Evolutionary conservation across 2,329 filamentous ascomycete species (phyloP).

Genomic region (Trichoderma semiorbis): DNA sequence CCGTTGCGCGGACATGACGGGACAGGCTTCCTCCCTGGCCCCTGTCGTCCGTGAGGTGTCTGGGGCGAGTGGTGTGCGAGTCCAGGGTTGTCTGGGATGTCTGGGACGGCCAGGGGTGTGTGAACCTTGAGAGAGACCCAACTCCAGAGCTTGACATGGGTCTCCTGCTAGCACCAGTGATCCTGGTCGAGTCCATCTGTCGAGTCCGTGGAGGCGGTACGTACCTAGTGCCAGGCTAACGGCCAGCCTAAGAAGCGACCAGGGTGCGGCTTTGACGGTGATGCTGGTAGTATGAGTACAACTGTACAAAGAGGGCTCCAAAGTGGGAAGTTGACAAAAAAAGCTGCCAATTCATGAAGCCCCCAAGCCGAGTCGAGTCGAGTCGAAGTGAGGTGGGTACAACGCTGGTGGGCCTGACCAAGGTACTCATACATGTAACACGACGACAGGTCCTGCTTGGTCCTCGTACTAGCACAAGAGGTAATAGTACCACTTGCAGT

Average conservation of each 20-base stretch:
- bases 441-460: background rate
- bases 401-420: background rate
- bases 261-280: background rate
- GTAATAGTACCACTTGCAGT: background rate
- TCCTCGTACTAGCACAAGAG: background rate
- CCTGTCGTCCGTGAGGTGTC: slow-evolving; percentile 20
- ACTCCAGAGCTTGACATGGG: background rate
- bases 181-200: background rate
- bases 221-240: slow-evolving; percentile 14
- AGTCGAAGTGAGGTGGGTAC: background rate
- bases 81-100: background rate
- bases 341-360: background rate
- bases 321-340: slow-evolving; percentile 8
- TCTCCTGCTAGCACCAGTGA: background rate
- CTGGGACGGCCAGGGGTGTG: slow-evolving; percentile 10
- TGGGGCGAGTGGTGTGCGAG: slow-evolving; percentile 18
- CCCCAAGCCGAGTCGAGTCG: background rate
- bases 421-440: background rate
- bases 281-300: background rate
- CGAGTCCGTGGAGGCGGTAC: slow-evolving; percentile 17
- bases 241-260: background rate
- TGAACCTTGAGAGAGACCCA: slow-evolving; percentile 13
- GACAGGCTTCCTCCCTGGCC: slow-evolving; percentile 17
- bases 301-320: background rate
- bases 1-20: slow-evolving; percentile 21